Percentiles rank a stretch among this genome's conserved stretches.
phyloP scores from a whole-genome alignment of 176 grass and related monocot genomes.

The Tillandsia fasciculata region DNA sequence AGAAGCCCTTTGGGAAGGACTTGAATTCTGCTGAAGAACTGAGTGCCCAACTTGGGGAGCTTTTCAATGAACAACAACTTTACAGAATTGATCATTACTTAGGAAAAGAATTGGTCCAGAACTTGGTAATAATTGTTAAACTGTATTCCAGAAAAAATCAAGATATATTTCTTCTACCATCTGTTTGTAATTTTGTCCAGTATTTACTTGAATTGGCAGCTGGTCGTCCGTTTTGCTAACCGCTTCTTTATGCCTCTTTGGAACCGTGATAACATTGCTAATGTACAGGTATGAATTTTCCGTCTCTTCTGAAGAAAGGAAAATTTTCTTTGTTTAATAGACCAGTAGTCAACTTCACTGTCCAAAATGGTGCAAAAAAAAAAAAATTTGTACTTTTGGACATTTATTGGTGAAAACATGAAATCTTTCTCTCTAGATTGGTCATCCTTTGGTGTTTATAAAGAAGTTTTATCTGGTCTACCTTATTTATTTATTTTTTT shows the following conservation, averaged over 20 bases:
- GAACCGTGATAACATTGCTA: conserved; percentile 93
- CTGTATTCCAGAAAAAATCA: neutral
- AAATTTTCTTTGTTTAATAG: neutral
- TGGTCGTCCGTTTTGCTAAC: conserved; percentile 93
- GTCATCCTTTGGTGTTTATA: neutral
- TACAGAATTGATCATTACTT: conserved; percentile 96
- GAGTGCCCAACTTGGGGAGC: conserved; percentile 70
- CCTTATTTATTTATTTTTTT: too few species aligned
- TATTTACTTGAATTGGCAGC: conserved; percentile 42
- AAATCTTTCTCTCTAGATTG: neutral
- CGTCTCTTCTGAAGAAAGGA: neutral
- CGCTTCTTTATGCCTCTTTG: conserved; percentile 81
- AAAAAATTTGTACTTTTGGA: neutral
- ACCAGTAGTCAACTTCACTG: neutral
- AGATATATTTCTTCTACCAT: neutral
- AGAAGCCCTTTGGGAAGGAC: conserved; percentile 95
- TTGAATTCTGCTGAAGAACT: conserved; percentile 80
- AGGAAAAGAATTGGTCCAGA: conserved; percentile 93
- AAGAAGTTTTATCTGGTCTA: too few species aligned
- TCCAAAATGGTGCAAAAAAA: neutral
- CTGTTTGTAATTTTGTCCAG: neutral
- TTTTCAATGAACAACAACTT: conserved; percentile 77
- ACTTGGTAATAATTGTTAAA: conserved; percentile 52
- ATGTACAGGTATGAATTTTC: conserved; percentile 54
- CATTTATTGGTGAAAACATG: neutral